A percentile compares a stretch with the other conserved stretches of the same genome.
Evolutionary conservation across 202 grass and related monocot genomes (phyloP).

Genomic region (Brachypodium distachyon): DNA sequence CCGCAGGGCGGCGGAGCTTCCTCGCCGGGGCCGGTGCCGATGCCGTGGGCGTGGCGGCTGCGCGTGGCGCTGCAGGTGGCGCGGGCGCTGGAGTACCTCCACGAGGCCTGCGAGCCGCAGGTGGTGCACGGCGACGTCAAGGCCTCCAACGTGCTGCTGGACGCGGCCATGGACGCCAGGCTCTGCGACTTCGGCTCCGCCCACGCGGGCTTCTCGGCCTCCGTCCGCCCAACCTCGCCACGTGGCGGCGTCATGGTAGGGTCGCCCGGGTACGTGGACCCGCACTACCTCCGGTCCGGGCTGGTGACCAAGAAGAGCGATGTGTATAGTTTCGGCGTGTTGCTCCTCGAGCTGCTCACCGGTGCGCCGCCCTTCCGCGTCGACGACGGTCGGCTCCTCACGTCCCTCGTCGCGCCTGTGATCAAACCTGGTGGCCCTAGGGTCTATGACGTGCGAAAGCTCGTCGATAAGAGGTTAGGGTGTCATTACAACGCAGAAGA

Average conservation of each 20-base stretch:
- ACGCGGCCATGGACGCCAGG: conserved; percentile 45
- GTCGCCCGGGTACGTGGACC: conserved; percentile 77
- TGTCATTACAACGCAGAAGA: conserved; percentile 29
- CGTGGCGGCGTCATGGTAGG: conserved; percentile 46
- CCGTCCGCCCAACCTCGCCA: conserved; percentile 17
- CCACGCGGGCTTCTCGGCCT: conserved; percentile 51
- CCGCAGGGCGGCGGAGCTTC: no score
- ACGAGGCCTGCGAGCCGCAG: conserved; percentile 63
- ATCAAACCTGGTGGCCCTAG: conserved; percentile 19
- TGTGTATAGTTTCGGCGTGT: conserved; percentile 82
- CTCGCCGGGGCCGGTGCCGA: no score
- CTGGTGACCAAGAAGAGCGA: conserved; percentile 74
- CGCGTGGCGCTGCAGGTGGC: conserved; percentile 59
- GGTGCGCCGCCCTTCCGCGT: conserved; percentile 47
- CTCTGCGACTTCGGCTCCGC: conserved; percentile 94
- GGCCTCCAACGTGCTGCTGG: conserved; percentile 76
- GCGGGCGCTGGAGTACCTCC: conserved; percentile 75
- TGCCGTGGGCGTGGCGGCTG: conserved; percentile 47
- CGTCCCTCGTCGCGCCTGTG: conserved; percentile 20
- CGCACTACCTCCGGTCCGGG: conserved; percentile 74
- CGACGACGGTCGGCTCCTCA: conserved; percentile 52
- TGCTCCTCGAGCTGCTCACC: conserved; percentile 67
- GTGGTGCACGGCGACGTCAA: conserved; percentile 92
- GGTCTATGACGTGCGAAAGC: neutral
- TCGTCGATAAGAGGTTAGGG: conserved; percentile 53